Evolutionary conservation across 78 protist genomes (phyloP), one percentile per base, ranked within the genome.

Genomic region (Pelomyxa schiedti): DNA sequence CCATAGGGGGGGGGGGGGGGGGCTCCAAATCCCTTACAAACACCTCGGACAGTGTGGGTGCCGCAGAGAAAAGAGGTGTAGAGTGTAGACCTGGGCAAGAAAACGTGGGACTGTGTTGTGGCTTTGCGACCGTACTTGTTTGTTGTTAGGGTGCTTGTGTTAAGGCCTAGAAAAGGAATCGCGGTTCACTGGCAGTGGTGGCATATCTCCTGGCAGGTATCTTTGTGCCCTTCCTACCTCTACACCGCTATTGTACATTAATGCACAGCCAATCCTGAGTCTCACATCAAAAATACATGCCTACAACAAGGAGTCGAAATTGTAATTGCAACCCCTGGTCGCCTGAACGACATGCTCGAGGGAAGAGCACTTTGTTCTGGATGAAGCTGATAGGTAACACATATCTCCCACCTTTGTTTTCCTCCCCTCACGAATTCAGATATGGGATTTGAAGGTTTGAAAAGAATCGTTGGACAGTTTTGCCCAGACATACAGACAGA

Each of bases 301-400:
- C 69, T 94, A 24, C 86, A 89, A 35, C 9, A 28, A 8, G 97
- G 95, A 38, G 79, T 39, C 0, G 87, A 94, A 24, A 75, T 97
- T 39, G 77, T 90, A 40, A 78, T 98, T 66, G 99, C 98, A 39
- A 97, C 99, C 1, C 99, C 99, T 9, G 99, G 99, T 30, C 86
- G 99, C 16, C 72, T 98, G 28, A 83, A 86, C 67, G 99, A 99
- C 85, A 53, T 97, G 22, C 75, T 93, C 8, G 83, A 84, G 37
- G 0, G 16, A 22, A 90, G 93, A 8, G 37, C 16, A 94, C 82
- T 82, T 98, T 16, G 97, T 94, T 4, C 79, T 96, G 26, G 99
- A 96, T 80, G 99, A 96, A 86, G 99, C 99, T 2, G 99, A 96
- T 71, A 74, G 81, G 16, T 47, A 16, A n/a, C n/a, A n/a, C n/a